These are phyloP conservation scores for Metschnikowia proteae DNA, from an alignment of 805 yeast genomes.

Conservation along the genomic window DNA sequence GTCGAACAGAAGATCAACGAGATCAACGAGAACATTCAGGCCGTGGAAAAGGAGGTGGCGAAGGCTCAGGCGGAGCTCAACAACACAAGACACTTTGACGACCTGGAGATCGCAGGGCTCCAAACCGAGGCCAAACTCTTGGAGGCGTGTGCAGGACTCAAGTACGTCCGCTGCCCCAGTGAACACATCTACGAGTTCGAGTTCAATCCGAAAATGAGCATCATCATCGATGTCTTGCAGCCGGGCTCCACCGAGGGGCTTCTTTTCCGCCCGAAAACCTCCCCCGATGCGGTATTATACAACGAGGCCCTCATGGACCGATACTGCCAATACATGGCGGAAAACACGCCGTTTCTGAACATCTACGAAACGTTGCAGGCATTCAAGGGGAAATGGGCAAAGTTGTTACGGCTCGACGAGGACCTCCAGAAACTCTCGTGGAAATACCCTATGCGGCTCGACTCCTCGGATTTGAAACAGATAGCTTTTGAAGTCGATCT, in stretches of 20 bases:
- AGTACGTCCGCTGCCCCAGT: constrained; percentile 11
- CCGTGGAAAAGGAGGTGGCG: constrained; percentile 22
- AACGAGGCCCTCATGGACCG: constrained; percentile 17
- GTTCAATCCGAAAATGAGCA: constrained; percentile 9
- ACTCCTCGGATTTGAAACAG: background rate
- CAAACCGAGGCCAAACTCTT: constrained; percentile 22
- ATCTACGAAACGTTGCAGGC: constrained; percentile 13
- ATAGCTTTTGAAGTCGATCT: constrained; percentile 9
- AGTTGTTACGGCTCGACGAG: constrained; percentile 21
- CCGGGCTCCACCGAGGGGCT: constrained; percentile 9
- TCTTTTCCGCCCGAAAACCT: constrained; percentile 2
- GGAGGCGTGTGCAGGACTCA: constrained; percentile 25
- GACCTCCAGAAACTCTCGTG: constrained; percentile 30
- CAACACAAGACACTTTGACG: constrained; percentile 12
- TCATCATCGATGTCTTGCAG: constrained; percentile 9
- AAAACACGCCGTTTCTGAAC: constrained; percentile 8
- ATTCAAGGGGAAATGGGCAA: constrained; percentile 10
- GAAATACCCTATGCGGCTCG: constrained; percentile 24
- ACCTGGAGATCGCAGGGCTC: constrained; percentile 12
- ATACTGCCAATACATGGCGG: constrained; percentile 8
- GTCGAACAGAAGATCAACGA: constrained; percentile 12
- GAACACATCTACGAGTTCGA: constrained; percentile 11
- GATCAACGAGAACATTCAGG: constrained; percentile 13
- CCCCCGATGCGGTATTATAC: constrained; percentile 12
- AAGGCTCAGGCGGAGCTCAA: constrained; percentile 6